Conservation (phyloP, 257 asterid genomes). For the Solanum paucissectum region DNA sequence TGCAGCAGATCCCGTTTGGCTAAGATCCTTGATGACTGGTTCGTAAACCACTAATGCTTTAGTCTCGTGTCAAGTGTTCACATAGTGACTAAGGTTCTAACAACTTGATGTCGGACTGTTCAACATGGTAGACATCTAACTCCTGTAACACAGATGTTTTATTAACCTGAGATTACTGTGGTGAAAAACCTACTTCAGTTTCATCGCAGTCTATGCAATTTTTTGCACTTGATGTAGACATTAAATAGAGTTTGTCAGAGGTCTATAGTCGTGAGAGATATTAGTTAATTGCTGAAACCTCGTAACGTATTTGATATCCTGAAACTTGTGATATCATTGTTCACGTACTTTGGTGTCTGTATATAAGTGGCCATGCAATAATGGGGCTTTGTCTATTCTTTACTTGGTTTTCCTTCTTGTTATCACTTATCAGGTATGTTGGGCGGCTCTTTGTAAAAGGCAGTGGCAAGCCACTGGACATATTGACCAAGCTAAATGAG, state of each 20-base stretch:
- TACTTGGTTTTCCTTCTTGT: neutral
- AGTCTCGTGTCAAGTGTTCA: neutral
- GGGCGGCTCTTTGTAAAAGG: conserved; percentile 71
- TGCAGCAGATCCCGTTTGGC: neutral
- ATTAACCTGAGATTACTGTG: neutral
- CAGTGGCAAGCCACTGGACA: conserved; percentile 51
- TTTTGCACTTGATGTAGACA: neutral
- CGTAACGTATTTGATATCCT: neutral
- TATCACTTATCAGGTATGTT: conserved; percentile 42
- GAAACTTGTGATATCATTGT: neutral
- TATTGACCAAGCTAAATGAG: conserved; percentile 48
- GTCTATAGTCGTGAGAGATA: neutral
- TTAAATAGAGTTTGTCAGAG: neutral
- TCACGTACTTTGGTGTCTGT: neutral
- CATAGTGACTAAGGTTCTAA: neutral
- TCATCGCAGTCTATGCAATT: neutral
- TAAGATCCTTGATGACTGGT: neutral
- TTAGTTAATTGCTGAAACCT: neutral
- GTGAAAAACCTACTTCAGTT: neutral
- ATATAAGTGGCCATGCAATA: neutral
- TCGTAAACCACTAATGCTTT: neutral
- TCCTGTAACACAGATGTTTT: neutral
- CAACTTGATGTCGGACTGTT: neutral
- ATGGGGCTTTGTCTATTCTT: neutral
- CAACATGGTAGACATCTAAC: neutral